Base-by-base conservation (phyloP, 1,284 basidiomycete genomes). In the Cryptococcus sp. region DNA sequence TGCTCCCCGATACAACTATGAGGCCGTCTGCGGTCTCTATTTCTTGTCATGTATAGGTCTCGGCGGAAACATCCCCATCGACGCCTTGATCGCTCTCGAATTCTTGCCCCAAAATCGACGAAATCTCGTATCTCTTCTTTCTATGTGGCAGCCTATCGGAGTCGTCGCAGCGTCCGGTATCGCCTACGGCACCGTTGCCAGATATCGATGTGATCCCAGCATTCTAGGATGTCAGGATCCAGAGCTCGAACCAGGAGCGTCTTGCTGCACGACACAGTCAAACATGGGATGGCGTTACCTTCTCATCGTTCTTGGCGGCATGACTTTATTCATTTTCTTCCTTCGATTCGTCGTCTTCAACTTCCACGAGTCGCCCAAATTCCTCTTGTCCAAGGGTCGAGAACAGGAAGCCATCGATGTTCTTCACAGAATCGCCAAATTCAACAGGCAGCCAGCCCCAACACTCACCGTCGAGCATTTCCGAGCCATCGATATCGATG, bases 351-450 rank as follows among this genome's bases (percentile, higher is more conserved):
- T 85, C 68, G 74, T 85, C 46, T 88, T 88, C 77, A 76, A 78
- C n/a, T 79, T 90, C 46, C 77, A 84, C 52, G 87, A 90, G 69
- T 84, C 83, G 50, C 86, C 86, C 3, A 86, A 86, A 68, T 88
- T 79, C 70, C 79, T 91, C 25, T 81, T 90, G 68, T 82, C 83
- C 5, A 81, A 83, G 52, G 87, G 87, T 1, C 76, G 78, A 36
- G 87, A 90, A 60, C 79, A 78, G 14, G 81, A 85, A 46, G 88
- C 88, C 0, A 82, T 91, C 22, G 80, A 80, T 16, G 79, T 88
- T 46, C 75, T 91, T 21, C 80, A 84, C 54, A 77, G 78, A 25
- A 80, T 91, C 18, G 88, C 88, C 1, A 71, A 73, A 28, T 86
- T 83, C 73, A 91, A 93, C 66, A 56, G 53, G 39, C 59, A 61